Percentiles rank a stretch among this genome's conserved stretches.
Conservation (phyloP, 1,139 yeast genomes). For the Suhomyces coccinellae region DNA sequence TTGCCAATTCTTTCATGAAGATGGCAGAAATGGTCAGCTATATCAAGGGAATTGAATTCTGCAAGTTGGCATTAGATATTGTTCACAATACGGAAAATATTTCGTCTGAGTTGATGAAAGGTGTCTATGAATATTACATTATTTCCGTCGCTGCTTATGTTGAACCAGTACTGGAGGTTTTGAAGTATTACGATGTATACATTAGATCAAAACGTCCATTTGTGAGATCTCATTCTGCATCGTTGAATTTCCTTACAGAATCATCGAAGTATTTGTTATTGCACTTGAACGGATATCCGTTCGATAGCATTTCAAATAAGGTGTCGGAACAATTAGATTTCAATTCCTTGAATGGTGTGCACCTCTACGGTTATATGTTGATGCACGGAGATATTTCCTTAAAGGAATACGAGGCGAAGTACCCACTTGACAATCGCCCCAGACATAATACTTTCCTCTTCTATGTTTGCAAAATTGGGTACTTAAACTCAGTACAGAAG, state of each 20-base stretch:
- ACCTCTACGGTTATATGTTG: conserved; percentile 11
- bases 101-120: conserved; percentile 39
- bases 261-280: conserved; percentile 20
- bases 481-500: conserved; percentile 16
- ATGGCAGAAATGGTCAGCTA: conserved; percentile 33
- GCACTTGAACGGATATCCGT: conserved; percentile 21
- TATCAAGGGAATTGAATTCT: conserved; percentile 29
- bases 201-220: conserved; percentile 21
- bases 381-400: conserved; percentile 20
- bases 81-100: conserved; percentile 37
- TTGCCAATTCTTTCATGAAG: conserved; percentile 40
- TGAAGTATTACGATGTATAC: conserved; percentile 32
- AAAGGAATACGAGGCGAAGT: conserved; percentile 16
- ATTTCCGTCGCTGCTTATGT: conserved; percentile 44
- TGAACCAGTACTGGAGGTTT: conserved; percentile 43
- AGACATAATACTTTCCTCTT: conserved; percentile 9
- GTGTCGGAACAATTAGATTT: conserved; percentile 2
- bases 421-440: conserved; percentile 5
- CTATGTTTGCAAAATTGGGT: conserved; percentile 9
- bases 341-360: conserved; percentile 13
- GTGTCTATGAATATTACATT: conserved; percentile 47
- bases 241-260: conserved; percentile 18
- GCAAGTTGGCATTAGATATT: conserved; percentile 39
- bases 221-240: conserved; percentile 12
- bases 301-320: conserved; percentile 5